Evolutionary conservation across 805 yeast genomes (phyloP).

Genomic region (Saccharomycopsis fibuligera): DNA sequence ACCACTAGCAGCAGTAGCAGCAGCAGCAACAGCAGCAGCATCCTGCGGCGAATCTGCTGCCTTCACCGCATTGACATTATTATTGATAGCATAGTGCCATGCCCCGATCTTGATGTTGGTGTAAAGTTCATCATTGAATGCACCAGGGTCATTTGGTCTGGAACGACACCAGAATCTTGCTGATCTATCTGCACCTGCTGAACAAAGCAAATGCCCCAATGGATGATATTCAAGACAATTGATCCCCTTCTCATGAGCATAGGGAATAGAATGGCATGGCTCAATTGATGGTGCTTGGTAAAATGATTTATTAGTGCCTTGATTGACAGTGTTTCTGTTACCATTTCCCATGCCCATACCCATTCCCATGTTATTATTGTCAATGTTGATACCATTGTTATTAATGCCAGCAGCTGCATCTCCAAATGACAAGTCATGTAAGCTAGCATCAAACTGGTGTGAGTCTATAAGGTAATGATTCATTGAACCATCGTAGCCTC

Average conservation of each 20-base stretch:
- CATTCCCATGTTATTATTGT: constrained; percentile 14
- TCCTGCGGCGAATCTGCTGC: background rate
- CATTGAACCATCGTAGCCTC: constrained; percentile 85
- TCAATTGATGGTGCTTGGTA: constrained; percentile 22
- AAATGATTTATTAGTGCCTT: background rate
- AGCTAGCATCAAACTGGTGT: constrained; percentile 27
- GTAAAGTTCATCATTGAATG: constrained; percentile 76
- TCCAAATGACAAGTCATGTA: background rate
- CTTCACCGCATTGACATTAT: constrained; percentile 27
- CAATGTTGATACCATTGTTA: background rate
- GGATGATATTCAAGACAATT: constrained; percentile 92
- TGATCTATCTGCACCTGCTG: constrained; percentile 91
- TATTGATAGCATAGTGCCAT: constrained; percentile 44
- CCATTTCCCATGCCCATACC: constrained; percentile 1
- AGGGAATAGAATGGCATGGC: constrained; percentile 64
- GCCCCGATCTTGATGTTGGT: constrained; percentile 56
- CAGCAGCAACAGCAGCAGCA: background rate
- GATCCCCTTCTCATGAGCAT: constrained; percentile 91
- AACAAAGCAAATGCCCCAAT: constrained; percentile 80
- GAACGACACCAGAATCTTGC: constrained; percentile 94
- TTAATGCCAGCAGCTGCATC: background rate
- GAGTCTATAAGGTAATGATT: constrained; percentile 64
- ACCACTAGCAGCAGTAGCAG: constrained; percentile 1
- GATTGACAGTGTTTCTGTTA: constrained; percentile 29
- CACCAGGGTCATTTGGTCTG: constrained; percentile 80